Percentiles rank a stretch among this genome's conserved stretches.
Evolutionary conservation across 83 land plant genomes (phyloP).

Genomic region (Diphasiastrum complanatum): DNA sequence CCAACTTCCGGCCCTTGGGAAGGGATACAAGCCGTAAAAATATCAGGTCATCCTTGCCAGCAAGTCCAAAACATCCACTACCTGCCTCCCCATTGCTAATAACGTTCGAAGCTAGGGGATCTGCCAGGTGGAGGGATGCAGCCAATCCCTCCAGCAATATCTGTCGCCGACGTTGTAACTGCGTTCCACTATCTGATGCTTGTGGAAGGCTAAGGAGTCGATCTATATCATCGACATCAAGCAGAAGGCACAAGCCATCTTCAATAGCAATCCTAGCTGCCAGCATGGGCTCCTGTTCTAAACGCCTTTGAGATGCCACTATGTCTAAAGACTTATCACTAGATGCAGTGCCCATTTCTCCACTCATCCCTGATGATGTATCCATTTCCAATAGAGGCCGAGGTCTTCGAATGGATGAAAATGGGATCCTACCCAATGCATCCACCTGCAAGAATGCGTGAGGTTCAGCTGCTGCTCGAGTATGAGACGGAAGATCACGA

Average conservation of each 20-base stretch:
- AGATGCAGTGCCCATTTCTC: neutral
- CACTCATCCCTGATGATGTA: neutral
- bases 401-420: constrained; percentile 14
- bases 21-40: constrained; percentile 8
- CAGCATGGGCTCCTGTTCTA: constrained; percentile 15
- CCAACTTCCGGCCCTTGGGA: constrained; percentile 10
- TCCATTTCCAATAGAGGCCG: constrained; percentile 8
- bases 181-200: neutral
- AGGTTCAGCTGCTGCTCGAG: constrained; percentile 12
- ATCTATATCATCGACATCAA: constrained; percentile 13
- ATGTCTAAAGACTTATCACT: neutral
- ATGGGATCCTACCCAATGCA: constrained; percentile 9
- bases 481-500: constrained; percentile 9
- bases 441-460: constrained; percentile 13
- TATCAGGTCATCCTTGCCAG: constrained; percentile 11
- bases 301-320: constrained; percentile 2
- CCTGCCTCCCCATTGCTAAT: neutral
- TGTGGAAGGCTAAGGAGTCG: neutral
- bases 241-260: constrained; percentile 13
- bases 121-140: constrained; percentile 7
- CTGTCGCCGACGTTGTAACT: neutral
- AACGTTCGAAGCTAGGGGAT: constrained; percentile 8
- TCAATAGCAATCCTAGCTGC: constrained; percentile 5
- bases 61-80: constrained; percentile 10
- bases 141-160: constrained; percentile 11